These are phyloP conservation scores for Fusarium musae DNA, from an alignment of 2,329 filamentous ascomycete genomes.

Conservation along the genomic window DNA sequence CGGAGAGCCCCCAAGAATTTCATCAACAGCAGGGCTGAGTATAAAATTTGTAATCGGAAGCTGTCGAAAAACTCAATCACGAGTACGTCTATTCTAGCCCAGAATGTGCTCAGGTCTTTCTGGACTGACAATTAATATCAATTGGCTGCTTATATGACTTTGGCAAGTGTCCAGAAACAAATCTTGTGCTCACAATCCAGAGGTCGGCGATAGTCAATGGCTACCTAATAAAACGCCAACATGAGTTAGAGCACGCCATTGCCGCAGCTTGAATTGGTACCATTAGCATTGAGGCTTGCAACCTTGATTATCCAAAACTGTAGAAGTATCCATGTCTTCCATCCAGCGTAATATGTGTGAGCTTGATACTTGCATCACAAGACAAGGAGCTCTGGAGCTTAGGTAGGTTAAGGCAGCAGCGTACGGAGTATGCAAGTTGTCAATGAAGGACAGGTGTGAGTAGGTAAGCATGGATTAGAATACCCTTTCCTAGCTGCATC, in stretches of 20 bases:
- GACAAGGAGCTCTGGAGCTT: not conserved
- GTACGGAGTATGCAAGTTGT: not conserved
- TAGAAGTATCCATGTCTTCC: conserved; percentile 1
- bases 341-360: not conserved
- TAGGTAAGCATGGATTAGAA: not conserved
- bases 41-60: not conserved
- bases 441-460: conserved; percentile 10
- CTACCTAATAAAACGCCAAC: not conserved
- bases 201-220: conserved; percentile 10
- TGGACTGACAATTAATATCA: conserved; percentile 8
- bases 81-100: conserved; percentile 7
- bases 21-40: conserved; percentile 27
- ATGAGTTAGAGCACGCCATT: conserved; percentile 23
- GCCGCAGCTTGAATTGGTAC: conserved; percentile 5
- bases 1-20: conserved; percentile 4
- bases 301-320: conserved; percentile 13
- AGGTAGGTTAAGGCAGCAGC: not conserved
- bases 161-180: conserved; percentile 5
- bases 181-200: conserved; percentile 5
- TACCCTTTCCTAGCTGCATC: not conserved
- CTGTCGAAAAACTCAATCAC: not conserved
- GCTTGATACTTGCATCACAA: conserved; percentile 2
- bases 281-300: conserved; percentile 2
- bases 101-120: conserved; percentile 10
- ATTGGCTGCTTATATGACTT: not conserved